Evolutionary conservation across 208 protist species (phyloP).

Genomic region (Trypanosoma theileri): DNA sequence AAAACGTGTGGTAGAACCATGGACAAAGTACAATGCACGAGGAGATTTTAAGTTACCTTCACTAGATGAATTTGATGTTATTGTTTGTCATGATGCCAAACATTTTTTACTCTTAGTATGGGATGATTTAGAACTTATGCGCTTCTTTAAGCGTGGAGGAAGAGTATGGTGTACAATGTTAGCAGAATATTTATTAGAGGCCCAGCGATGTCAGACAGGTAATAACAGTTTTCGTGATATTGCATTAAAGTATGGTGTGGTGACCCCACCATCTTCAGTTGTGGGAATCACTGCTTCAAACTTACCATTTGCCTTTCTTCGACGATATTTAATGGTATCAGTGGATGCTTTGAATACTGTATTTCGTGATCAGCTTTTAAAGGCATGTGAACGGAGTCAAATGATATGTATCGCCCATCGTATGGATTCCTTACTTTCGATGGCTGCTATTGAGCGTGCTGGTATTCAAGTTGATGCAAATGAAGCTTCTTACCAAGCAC

Average conservation of each 20-base stretch:
- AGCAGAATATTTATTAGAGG: constrained; percentile 81
- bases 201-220: constrained; percentile 58
- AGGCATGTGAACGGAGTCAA: constrained; percentile 52
- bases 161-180: constrained; percentile 87
- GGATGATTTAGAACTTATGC: constrained; percentile 56
- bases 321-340: constrained; percentile 44
- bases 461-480: constrained; percentile 75
- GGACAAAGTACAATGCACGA: constrained; percentile 49
- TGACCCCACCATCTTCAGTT: constrained; percentile 52
- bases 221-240: constrained; percentile 56
- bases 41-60: constrained; percentile 62
- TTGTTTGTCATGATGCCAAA: constrained; percentile 82
- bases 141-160: constrained; percentile 74
- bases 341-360: constrained; percentile 46
- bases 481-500: constrained; percentile 56
- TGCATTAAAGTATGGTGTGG: constrained; percentile 53
- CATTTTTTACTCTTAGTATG: constrained; percentile 57
- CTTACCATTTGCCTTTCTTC: constrained; percentile 65
- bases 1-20: constrained; percentile 61
- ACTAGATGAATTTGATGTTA: constrained; percentile 64
- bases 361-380: constrained; percentile 54
- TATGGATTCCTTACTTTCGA: constrained; percentile 81
- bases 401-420: constrained; percentile 65
- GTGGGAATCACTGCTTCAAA: constrained; percentile 43
- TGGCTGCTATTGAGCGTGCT: constrained; percentile 65